Conservation (phyloP, 2,329 filamentous ascomycete species). For the Penicillium hesseltinei region DNA sequence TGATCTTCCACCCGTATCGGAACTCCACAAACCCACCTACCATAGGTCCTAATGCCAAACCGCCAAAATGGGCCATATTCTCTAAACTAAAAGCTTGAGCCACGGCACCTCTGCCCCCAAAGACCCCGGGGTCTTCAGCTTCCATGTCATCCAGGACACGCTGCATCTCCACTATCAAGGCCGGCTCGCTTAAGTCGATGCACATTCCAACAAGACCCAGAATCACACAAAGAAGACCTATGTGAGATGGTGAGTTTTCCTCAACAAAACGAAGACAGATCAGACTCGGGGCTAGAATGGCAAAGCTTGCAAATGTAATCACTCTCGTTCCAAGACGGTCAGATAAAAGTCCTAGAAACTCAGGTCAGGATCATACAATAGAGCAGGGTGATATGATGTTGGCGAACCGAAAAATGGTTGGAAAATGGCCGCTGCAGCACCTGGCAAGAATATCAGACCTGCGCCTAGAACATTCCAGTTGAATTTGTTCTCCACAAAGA, state of each 20-base stretch:
- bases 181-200: conserved; percentile 58
- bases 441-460: conserved; percentile 55
- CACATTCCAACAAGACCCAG: conserved; percentile 59
- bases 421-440: conserved; percentile 60
- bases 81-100: conserved; percentile 64
- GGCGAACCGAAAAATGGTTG: conserved; percentile 52
- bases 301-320: conserved; percentile 55
- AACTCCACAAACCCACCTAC: conserved; percentile 46
- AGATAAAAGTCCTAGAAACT: conserved; percentile 43
- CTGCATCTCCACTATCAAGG: conserved; percentile 69
- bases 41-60: conserved; percentile 59
- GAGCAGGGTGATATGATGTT: background rate
- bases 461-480: conserved; percentile 55
- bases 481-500: conserved; percentile 55
- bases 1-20: conserved; percentile 27
- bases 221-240: conserved; percentile 63
- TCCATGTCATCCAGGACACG: conserved; percentile 54
- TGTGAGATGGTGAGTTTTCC: conserved; percentile 57
- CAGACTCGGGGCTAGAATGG: conserved; percentile 57
- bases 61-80: conserved; percentile 58
- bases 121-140: conserved; percentile 65
- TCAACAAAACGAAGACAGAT: conserved; percentile 63
- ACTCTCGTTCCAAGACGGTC: conserved; percentile 62
- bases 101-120: conserved; percentile 54
- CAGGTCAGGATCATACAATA: conserved; percentile 13